phyloP scores from a whole-genome alignment of 1,139 yeast genomes.

The Debaryomyces robertsiae region DNA sequence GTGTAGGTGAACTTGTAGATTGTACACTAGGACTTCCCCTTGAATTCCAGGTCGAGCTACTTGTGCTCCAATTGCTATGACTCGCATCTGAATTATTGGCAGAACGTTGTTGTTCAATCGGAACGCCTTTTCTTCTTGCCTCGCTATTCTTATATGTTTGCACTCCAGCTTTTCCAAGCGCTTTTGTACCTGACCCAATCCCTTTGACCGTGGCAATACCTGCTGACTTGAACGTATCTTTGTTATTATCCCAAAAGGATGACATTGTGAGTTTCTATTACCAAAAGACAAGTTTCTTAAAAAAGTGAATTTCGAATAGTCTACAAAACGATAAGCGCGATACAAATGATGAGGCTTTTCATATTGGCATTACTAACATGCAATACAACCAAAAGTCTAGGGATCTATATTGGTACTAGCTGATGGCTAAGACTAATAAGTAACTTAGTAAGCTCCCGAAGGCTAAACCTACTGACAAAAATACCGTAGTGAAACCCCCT shows the following conservation, averaged over 20 bases:
- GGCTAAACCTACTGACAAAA: slow-evolving; percentile 74
- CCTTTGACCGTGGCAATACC: slow-evolving; percentile 51
- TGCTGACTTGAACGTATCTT: slow-evolving; percentile 50
- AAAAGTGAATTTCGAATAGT: neutral
- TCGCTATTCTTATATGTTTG: slow-evolving; percentile 48
- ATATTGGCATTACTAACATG: neutral
- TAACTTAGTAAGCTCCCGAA: slow-evolving; percentile 78
- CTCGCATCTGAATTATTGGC: slow-evolving; percentile 9
- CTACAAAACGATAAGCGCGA: neutral
- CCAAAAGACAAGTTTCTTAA: neutral
- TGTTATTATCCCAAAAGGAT: slow-evolving; percentile 55
- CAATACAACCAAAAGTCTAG: no score
- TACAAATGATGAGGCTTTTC: neutral
- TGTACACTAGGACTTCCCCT: neutral
- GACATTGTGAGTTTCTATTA: slow-evolving; percentile 25
- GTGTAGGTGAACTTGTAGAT: slow-evolving; percentile 8
- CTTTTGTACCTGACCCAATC: slow-evolving; percentile 51
- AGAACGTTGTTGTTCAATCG: slow-evolving; percentile 14
- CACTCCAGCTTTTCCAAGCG: slow-evolving; percentile 52
- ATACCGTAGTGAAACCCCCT: slow-evolving; percentile 85
- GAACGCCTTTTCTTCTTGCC: slow-evolving; percentile 26
- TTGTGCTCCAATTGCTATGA: slow-evolving; percentile 31
- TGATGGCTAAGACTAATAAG: slow-evolving; percentile 48
- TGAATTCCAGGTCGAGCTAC: slow-evolving; percentile 24
- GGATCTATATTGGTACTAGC: slow-evolving; percentile 13